phyloP scores from a whole-genome alignment of 371 early-diverging fungal genomes.

The Apophysomyces ossiformis region DNA sequence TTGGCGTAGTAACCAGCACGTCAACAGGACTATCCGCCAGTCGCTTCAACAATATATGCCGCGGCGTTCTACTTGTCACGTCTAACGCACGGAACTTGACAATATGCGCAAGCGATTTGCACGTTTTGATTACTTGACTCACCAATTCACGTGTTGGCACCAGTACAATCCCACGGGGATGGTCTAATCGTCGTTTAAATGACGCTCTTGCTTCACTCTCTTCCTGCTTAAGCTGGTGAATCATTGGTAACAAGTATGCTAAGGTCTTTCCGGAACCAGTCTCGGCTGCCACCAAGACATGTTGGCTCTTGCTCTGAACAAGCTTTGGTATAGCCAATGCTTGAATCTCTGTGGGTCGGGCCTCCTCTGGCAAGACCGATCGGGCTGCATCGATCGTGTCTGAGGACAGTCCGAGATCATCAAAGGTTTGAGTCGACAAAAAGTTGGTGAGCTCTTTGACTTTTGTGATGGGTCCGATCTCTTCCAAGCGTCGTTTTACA shows the following conservation, averaged over 20 bases:
- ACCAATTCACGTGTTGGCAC: constrained; percentile 93
- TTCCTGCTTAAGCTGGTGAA: constrained; percentile 71
- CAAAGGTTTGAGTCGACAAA: constrained; percentile 58
- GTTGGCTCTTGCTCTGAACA: constrained; percentile 56
- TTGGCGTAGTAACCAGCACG: constrained; percentile 84
- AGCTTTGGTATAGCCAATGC: constrained; percentile 85
- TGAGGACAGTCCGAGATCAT: constrained; percentile 59
- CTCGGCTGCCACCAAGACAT: constrained; percentile 88
- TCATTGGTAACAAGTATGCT: constrained; percentile 91
- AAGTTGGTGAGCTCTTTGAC: constrained; percentile 43
- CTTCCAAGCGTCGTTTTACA: constrained; percentile 49
- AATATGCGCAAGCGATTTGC: constrained; percentile 71
- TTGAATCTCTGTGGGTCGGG: constrained; percentile 91
- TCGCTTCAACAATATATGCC: constrained; percentile 41
- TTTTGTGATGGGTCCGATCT: constrained; percentile 17
- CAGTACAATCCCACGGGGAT: constrained; percentile 83
- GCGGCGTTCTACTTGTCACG: constrained; percentile 49
- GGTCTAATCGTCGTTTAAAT: constrained; percentile 52
- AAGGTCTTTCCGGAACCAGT: constrained; percentile 99
- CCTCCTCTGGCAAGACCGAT: constrained; percentile 37
- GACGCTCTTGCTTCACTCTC: constrained; percentile 59
- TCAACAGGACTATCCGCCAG: constrained; percentile 70
- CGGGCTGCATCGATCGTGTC: constrained; percentile 44
- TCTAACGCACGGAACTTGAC: constrained; percentile 75
- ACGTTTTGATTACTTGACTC: constrained; percentile 70